Conservation (phyloP, 192 early-diverging fungal genomes). For the Linnemannia zychae region DNA sequence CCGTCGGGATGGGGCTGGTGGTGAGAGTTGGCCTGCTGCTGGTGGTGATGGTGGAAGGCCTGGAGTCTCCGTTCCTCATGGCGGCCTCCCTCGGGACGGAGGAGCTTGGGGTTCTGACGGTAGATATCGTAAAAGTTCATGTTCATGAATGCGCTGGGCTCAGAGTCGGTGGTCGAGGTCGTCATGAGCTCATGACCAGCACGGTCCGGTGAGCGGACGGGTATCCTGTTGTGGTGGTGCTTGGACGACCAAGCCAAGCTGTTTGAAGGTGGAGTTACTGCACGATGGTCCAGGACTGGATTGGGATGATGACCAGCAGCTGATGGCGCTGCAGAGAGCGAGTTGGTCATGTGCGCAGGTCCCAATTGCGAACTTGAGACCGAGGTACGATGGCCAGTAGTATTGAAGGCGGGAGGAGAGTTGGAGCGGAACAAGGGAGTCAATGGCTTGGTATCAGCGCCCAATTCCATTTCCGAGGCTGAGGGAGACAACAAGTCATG, state of each 20-base stretch:
- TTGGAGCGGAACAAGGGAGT: constrained; percentile 29
- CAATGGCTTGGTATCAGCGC: constrained; percentile 8
- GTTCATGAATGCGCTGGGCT: constrained; percentile 36
- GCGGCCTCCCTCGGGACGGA: constrained; percentile 41
- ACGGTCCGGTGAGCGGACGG: constrained; percentile 39
- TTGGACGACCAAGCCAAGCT: constrained; percentile 26
- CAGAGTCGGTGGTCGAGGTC: constrained; percentile 25
- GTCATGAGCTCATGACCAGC: constrained; percentile 33
- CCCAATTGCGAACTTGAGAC: not conserved
- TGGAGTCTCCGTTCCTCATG: constrained; percentile 20
- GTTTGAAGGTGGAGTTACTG: constrained; percentile 3
- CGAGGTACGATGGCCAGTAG: not conserved
- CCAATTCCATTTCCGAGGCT: constrained; percentile 19
- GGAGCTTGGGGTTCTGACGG: constrained; percentile 31
- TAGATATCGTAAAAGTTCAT: constrained; percentile 50
- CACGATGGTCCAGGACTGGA: not conserved
- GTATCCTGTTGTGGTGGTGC: constrained; percentile 32
- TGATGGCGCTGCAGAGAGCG: constrained; percentile 5
- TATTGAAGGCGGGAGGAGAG: constrained; percentile 8
- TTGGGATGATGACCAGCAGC: not conserved
- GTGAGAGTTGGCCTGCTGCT: not conserved
- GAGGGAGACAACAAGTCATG: constrained; percentile 21
- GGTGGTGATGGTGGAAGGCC: not conserved
- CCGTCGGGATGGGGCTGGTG: not conserved
- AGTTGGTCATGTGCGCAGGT: not conserved